These are phyloP conservation scores for Penicillium griseofulvum DNA, from an alignment of 2,329 filamentous ascomycete species.

Conservation along the genomic window DNA sequence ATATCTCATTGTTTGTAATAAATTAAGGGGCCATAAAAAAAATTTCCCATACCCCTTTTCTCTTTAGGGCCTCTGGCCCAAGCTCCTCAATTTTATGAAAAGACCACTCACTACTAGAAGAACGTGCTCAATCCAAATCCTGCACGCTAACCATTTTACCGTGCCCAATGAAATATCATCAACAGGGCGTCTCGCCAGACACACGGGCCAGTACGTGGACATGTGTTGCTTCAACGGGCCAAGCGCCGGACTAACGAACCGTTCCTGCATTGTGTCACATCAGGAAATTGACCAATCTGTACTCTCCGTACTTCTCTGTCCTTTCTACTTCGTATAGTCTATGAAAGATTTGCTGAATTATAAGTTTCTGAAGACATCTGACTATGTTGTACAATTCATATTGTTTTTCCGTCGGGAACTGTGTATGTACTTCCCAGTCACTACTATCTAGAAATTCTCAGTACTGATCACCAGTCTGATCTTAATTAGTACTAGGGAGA, in stretches of 20 bases:
- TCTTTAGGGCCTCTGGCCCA: constrained; percentile 1
- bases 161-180: constrained; percentile 7
- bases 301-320: no score
- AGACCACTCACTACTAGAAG: not conserved
- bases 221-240: constrained; percentile 13
- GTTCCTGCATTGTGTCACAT: constrained; percentile 10
- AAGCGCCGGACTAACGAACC: constrained; percentile 6
- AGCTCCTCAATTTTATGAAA: constrained; percentile 2
- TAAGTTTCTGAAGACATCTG: not conserved
- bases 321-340: not conserved
- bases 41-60: constrained; percentile 1
- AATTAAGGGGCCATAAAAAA: constrained; percentile 6
- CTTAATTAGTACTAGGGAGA: not conserved
- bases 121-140: constrained; percentile 9
- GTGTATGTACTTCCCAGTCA: not conserved
- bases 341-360: not conserved
- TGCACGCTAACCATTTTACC: constrained; percentile 1
- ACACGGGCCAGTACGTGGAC: constrained; percentile 17
- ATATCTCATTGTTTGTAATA: not conserved
- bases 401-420: not conserved
- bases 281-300: constrained; percentile 4
- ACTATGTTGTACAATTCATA: not conserved
- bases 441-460: not conserved
- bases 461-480: not conserved
- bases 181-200: constrained; percentile 8